Conservation (phyloP, 2,329 filamentous ascomycete species). For the Neonectria sp. region DNA sequence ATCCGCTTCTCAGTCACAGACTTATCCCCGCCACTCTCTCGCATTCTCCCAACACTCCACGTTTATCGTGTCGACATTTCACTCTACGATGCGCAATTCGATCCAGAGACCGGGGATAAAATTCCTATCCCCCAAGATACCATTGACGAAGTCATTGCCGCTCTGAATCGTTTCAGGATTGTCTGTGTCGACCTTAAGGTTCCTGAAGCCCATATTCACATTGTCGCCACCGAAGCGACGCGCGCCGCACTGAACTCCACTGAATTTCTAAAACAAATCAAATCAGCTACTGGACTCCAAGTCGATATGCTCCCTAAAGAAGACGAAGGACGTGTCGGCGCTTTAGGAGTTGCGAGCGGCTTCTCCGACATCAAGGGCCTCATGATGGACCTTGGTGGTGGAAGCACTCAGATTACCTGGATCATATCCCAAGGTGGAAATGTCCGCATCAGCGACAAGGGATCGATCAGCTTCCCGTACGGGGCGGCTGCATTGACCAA, state of each 20-base stretch:
- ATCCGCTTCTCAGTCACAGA: slow-evolving; percentile 37
- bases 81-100: slow-evolving; percentile 36
- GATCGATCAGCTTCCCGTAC: slow-evolving; percentile 32
- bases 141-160: slow-evolving; percentile 30
- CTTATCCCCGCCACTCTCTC: slow-evolving; percentile 32
- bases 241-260: slow-evolving; percentile 32
- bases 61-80: slow-evolving; percentile 37
- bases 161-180: slow-evolving; percentile 31
- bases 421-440: slow-evolving; percentile 33
- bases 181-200: slow-evolving; percentile 32
- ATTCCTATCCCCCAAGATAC: slow-evolving; percentile 25
- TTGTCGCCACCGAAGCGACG: slow-evolving; percentile 34
- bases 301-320: slow-evolving; percentile 31
- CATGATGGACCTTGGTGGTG: slow-evolving; percentile 36
- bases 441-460: slow-evolving; percentile 33
- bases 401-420: slow-evolving; percentile 36
- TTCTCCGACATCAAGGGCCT: slow-evolving; percentile 32
- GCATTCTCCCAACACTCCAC: slow-evolving; percentile 33
- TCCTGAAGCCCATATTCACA: slow-evolving; percentile 19
- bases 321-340: slow-evolving; percentile 33
- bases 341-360: slow-evolving; percentile 30
- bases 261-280: slow-evolving; percentile 26
- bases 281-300: slow-evolving; percentile 11
- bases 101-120: slow-evolving; percentile 27
- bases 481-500: slow-evolving; percentile 33